Percentiles rank a stretch among this genome's conserved stretches.
Conservation (phyloP, 2,329 filamentous ascomycete species). For the Pestalotiopsis sp. region DNA sequence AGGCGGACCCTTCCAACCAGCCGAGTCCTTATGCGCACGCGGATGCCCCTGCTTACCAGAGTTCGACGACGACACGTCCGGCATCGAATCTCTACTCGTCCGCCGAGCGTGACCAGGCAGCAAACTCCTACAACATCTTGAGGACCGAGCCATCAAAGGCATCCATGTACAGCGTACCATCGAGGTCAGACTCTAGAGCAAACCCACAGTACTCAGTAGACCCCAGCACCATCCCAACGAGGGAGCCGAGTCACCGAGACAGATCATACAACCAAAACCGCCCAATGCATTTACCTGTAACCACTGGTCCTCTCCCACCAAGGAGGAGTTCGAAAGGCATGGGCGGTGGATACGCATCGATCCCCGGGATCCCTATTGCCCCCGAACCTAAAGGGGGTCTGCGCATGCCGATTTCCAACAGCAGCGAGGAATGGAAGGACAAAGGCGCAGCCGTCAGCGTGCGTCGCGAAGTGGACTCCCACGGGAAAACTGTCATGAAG, state of each 20-base stretch:
- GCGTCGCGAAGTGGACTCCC: constrained; percentile 80
- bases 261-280: constrained; percentile 64
- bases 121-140: constrained; percentile 41
- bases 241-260: constrained; percentile 70
- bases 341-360: constrained; percentile 53
- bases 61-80: constrained; percentile 27
- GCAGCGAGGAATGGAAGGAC: constrained; percentile 94
- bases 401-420: constrained; percentile 47
- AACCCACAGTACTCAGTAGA: constrained; percentile 58
- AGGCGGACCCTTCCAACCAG: constrained; percentile 25
- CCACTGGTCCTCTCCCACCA: constrained; percentile 67
- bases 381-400: constrained; percentile 32
- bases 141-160: constrained; percentile 60
- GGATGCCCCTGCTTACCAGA: constrained; percentile 24
- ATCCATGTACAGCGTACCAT: constrained; percentile 54
- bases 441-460: constrained; percentile 85
- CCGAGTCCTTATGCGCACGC: constrained; percentile 22
- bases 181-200: constrained; percentile 64
- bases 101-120: constrained; percentile 33
- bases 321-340: constrained; percentile 75
- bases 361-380: constrained; percentile 42
- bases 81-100: constrained; percentile 31
- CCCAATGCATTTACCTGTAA: constrained; percentile 49
- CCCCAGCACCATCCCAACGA: constrained; percentile 49
- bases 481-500: constrained; percentile 77